These are phyloP conservation scores for Dacryopinax spathularia DNA, from an alignment of 768 basidiomycete species.

Conservation along the genomic window DNA sequence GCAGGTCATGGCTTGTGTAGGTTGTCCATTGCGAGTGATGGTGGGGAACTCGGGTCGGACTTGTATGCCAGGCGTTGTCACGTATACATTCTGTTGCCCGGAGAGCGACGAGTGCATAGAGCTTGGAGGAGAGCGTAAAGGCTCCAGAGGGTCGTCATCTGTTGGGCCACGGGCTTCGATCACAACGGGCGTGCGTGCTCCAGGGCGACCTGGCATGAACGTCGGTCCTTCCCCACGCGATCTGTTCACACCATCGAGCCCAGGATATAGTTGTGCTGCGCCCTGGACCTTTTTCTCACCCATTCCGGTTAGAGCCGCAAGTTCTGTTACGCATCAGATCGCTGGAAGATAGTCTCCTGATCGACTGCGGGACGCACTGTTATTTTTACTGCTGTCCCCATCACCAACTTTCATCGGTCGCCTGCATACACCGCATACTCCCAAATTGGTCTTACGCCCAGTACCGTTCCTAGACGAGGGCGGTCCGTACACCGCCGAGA, in stretches of 20 bases:
- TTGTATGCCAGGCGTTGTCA: constrained; percentile 85
- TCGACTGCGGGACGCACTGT: constrained; percentile 46
- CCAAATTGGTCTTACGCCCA: constrained; percentile 61
- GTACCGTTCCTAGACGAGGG: constrained; percentile 45
- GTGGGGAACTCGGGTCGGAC: constrained; percentile 85
- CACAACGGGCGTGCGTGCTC: neutral
- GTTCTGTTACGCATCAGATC: constrained; percentile 39
- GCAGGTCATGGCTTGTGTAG: constrained; percentile 79
- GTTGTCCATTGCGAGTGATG: constrained; percentile 44
- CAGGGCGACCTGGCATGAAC: constrained; percentile 4
- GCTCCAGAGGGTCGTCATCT: constrained; percentile 76
- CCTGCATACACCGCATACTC: constrained; percentile 93
- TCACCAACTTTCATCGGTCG: constrained; percentile 93
- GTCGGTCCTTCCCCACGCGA: constrained; percentile 1
- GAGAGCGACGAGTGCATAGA: constrained; percentile 36
- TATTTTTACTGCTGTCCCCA: constrained; percentile 69
- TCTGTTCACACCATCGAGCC: constrained; percentile 43
- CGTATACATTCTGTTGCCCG: constrained; percentile 31
- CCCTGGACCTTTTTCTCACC: constrained; percentile 30
- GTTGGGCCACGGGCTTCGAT: constrained; percentile 36
- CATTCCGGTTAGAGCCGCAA: constrained; percentile 87
- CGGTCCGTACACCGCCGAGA: constrained; percentile 90
- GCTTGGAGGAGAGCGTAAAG: constrained; percentile 20
- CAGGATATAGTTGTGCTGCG: constrained; percentile 44
- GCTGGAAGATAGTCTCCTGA: neutral